Evolutionary conservation across 2,329 filamentous ascomycete genomes (phyloP), one percentile per base, ranked within the genome.

Genomic region (Botrytis paeoniae): DNA sequence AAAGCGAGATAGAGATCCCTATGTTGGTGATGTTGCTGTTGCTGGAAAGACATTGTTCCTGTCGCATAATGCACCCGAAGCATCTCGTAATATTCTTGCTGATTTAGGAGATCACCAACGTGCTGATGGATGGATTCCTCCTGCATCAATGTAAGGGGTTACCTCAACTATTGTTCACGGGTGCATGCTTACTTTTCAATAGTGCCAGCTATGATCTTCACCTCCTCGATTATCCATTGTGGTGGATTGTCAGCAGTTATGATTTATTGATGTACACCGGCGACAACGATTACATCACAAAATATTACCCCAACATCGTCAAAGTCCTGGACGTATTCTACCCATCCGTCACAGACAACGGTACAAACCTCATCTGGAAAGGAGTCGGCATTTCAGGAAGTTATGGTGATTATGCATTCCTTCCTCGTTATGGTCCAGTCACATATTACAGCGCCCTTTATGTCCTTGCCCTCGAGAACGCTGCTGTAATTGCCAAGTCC

Each of bases 391-490:
- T 75, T 5, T 78, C 79, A 3, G 80, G 78, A 8, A 81, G 80
- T 1, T 86, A 86, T 73, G 86, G 86, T 5, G 86, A 88, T 77
- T 88, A 84, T 75, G 86, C 85, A 0, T 88, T 88, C 75, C 78
- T 87, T 1, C 81, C 82, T 1, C 82, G 86, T 6, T 82, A 79
- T 35, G 86, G 86, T 0, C 79, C 84, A 48, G 83, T 86, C 35
- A 86, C 85, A 0, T 88, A 88, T 74, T 87, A 87, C 82, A 88
- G 85, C 73, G 85, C 84, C 0, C 80, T 87, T 4, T 87, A 87
- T 72, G 82, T 85, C 3, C 80, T 84, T 10, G 85, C 85, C 0
- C 80, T 87, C 1, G 77, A 80, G 1, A 81, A 82, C n/a, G 84
- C 85, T 9, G 84, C 85, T 2, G 78, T 80, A 2, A 82, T 87